These are phyloP conservation scores for Kazachstania kunashirensis DNA, from an alignment of 805 yeast genomes.

Conservation along the genomic window DNA sequence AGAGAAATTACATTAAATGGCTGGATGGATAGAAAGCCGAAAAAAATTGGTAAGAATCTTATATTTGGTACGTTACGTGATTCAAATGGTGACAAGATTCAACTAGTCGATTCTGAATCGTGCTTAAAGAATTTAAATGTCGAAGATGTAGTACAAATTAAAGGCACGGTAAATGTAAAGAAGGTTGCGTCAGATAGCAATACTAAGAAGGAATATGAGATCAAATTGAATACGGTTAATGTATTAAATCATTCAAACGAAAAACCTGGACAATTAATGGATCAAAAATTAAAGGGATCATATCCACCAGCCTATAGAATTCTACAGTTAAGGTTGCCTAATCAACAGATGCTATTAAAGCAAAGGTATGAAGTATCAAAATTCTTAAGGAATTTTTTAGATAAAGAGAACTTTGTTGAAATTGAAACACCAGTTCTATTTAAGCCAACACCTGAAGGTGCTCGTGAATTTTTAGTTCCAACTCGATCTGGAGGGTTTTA, in stretches of 20 bases:
- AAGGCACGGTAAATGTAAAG: constrained; percentile 39
- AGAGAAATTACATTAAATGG: constrained; percentile 51
- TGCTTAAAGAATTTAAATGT: constrained; percentile 42
- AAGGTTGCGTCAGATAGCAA: constrained; percentile 9
- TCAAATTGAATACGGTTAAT: constrained; percentile 42
- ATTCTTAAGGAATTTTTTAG: constrained; percentile 36
- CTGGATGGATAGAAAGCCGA: constrained; percentile 73
- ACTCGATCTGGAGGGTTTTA: constrained; percentile 57
- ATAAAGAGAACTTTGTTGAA: constrained; percentile 50
- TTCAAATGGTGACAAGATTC: constrained; percentile 53
- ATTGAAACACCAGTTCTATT: constrained; percentile 88
- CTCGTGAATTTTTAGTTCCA: constrained; percentile 90
- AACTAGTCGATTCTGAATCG: constrained; percentile 38
- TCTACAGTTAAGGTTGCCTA: constrained; percentile 60
- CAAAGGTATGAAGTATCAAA: constrained; percentile 48
- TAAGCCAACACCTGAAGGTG: constrained; percentile 97
- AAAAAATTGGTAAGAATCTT: constrained; percentile 52
- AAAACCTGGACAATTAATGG: constrained; percentile 59
- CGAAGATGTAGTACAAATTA: constrained; percentile 66
- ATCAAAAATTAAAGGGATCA: constrained; percentile 35
- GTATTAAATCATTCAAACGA: constrained; percentile 54
- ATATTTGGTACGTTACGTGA: constrained; percentile 74
- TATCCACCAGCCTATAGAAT: constrained; percentile 77
- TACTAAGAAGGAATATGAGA: constrained; percentile 39
- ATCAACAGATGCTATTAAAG: constrained; percentile 46